Evolutionary conservation across 176 grass and related monocot genomes (phyloP), one percentile per base, ranked within the genome.

Genomic region (Melocanna baccifera): DNA sequence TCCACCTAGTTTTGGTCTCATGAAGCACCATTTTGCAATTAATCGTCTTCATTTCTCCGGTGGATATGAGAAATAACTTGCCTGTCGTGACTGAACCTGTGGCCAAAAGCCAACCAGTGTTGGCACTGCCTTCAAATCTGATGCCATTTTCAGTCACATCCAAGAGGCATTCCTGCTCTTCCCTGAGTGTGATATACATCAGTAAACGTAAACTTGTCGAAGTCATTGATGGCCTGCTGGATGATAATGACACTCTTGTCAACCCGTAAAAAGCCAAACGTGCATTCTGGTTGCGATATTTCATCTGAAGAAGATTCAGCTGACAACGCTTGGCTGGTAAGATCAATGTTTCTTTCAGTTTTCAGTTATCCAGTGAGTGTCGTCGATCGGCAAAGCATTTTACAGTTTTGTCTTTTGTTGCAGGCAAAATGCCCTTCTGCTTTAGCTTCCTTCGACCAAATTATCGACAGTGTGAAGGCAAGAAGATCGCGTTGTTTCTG

Each of bases 401-500:
- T 85, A 50, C 23, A 70, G 30, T 19, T 37, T 66, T 23, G 41
- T 43, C 25, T 5, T 39, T 50, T 67, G 52, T 85, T 75, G 34
- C 48, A 93, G 85, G 66, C 25, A 50, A 83, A 73, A 19, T 93
- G 85, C 34, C 88, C 91, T 70, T 90, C 91, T 63, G 82, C 88
- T 29, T 62, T 93, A 73, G 69, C 30, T 67, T 86, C 78, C 32
- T 90, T 93, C 73, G 23, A 86, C 7, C 81, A 83, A 86, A 91
- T 93, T 8, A 65, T 82, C 67, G 65, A 34, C 53, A 63, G 67
- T 57, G 82, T 53, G 26, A 26, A 86, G 36, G 82, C 30, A 81
- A 87, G 53, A 91, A 88, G 66, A 65, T 91, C 8, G 86, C 78
- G 6, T 64, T 93, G 73, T 91, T 93, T 88, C 65, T 91, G 32